Conservation (phyloP, 2,329 filamentous ascomycete genomes). For the Aspergillus terreus region DNA sequence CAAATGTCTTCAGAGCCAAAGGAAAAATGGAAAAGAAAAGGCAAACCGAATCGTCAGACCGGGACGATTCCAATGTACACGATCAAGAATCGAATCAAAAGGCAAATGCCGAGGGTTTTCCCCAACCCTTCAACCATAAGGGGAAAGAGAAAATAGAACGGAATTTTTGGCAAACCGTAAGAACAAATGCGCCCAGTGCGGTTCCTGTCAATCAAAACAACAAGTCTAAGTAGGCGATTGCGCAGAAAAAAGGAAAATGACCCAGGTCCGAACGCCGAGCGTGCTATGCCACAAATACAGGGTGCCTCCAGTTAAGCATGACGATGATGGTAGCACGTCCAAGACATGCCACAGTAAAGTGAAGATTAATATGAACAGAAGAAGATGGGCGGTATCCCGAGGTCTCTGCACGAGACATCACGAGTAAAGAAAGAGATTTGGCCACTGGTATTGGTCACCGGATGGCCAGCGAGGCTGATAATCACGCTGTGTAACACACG, state of each 20-base stretch:
- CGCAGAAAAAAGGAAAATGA: constrained; percentile 15
- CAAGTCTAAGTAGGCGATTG: constrained; percentile 28
- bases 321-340: constrained; percentile 5
- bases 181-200: constrained; percentile 32
- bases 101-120: constrained; percentile 6
- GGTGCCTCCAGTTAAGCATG: neutral
- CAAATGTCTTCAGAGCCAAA: constrained; percentile 24
- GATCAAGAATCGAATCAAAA: constrained; percentile 13
- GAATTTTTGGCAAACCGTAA: constrained; percentile 28
- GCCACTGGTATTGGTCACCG: constrained; percentile 10
- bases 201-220: constrained; percentile 31
- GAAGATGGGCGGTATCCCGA: constrained; percentile 8
- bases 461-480: constrained; percentile 18
- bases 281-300: constrained; percentile 1
- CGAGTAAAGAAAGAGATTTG: constrained; percentile 1
- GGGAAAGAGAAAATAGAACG: neutral
- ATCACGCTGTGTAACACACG: constrained; percentile 18
- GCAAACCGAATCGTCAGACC: constrained; percentile 20
- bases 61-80: constrained; percentile 23
- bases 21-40: constrained; percentile 3
- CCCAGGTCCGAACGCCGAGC: neutral
- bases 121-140: constrained; percentile 5
- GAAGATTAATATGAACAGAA: constrained; percentile 16
- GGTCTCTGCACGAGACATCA: neutral
- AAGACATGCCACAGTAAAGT: constrained; percentile 1